These are phyloP conservation scores for Exutisphaerella laricina DNA, from an alignment of 2,329 filamentous ascomycete species.

Conservation along the genomic window DNA sequence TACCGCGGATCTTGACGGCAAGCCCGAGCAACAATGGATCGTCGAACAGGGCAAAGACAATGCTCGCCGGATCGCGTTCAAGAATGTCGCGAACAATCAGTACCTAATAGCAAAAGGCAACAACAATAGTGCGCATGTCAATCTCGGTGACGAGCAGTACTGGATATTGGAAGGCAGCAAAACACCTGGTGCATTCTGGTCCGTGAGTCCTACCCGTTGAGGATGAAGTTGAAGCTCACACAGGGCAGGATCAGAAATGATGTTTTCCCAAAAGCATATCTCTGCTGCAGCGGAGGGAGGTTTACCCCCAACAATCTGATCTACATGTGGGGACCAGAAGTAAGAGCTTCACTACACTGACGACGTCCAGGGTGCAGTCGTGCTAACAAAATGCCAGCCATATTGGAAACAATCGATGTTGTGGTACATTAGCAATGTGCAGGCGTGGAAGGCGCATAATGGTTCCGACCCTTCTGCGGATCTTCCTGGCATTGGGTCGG, in stretches of 20 bases:
- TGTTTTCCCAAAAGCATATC: background rate
- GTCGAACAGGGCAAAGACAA: background rate
- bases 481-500: too few species aligned
- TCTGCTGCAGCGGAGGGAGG: background rate
- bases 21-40: background rate
- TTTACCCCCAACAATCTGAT: slow-evolving; percentile 3
- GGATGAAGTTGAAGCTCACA: background rate
- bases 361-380: background rate
- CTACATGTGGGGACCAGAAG: slow-evolving; percentile 3
- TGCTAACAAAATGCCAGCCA: background rate
- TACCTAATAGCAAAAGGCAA: background rate
- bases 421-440: background rate
- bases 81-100: background rate
- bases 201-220: background rate
- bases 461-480: background rate
- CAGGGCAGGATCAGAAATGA: background rate
- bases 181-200: slow-evolving; percentile 1
- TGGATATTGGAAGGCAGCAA: slow-evolving; percentile 1
- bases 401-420: slow-evolving; percentile 1
- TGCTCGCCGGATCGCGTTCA: background rate
- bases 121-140: background rate
- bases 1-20: background rate
- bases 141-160: background rate
- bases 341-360: background rate
- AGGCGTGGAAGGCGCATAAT: background rate